Evolutionary conservation across 345 rosid genomes (phyloP), one percentile per base, ranked within the genome.

Genomic region (Angophora floribunda): DNA sequence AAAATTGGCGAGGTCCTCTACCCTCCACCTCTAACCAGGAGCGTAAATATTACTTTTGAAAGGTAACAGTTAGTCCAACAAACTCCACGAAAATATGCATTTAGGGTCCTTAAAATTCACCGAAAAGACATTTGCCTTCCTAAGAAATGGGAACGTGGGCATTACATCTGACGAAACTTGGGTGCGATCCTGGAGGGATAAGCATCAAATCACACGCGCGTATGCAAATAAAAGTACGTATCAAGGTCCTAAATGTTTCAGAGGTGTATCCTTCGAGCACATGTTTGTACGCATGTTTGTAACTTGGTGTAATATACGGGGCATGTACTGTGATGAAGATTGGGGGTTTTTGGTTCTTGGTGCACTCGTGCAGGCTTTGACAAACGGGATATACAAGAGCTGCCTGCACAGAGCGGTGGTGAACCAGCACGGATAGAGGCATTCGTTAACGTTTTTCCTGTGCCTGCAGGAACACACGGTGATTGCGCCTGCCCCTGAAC

Each of bases 331-430:
- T 57, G 24, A 57, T 57, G 63, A 57, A 9, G 44, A 36, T 70
- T 36, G 22, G 0, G 80, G 47, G 75, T 59, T 36, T n/a, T 59
- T 8, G 44, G 22, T 47, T 28, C 65, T 17, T 61, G 22, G 0
- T 8, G 15, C 51, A 14, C 70, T 2, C 19, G 41, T 3, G 67
- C 50, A 95, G 96, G 97, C 96, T 49, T 88, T 94, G 75, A 89
- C 94, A 9, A 95, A 95, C 41, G 97, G 95, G 67, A 90, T 17
- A 85, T 95, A 95, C 93, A 92, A 95, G 91, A 95, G 97, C 87
- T 93, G 96, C 90, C 86, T 93, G 78, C 98, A 95, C 30, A 92
- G 98, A 26, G 98, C 96, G 14, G 93, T 96, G 85, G 97, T 95
- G 90, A 93, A 94, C 85, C 89, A 87, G 19, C 90, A 90, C 22